Evolutionary conservation across 352 stramenopile species (phyloP).

Genomic region (Phytophthora meadii): DNA sequence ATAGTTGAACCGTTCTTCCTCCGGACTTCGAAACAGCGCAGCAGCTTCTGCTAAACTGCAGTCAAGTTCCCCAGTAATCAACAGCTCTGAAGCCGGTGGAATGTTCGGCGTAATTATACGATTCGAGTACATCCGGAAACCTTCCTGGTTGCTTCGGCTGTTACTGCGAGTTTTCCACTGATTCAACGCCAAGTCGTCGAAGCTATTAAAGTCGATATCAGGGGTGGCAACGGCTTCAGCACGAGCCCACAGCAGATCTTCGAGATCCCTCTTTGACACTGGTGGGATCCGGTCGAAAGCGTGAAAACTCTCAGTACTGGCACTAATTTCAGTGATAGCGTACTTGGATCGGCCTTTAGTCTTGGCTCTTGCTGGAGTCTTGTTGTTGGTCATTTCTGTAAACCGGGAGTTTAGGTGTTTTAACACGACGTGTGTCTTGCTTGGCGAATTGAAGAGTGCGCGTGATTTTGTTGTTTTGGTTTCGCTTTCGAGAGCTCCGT

Average conservation of each 20-base stretch:
- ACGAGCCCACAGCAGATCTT: conserved; percentile 21
- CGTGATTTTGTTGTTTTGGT: conserved; percentile 2
- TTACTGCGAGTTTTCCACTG: conserved; percentile 14
- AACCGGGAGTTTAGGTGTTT: not conserved
- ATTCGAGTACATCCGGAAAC: conserved; percentile 22
- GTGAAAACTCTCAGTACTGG: conserved; percentile 2
- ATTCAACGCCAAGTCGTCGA: conserved; percentile 22
- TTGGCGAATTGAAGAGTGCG: conserved; percentile 17
- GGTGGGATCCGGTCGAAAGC: no score
- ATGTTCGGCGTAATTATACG: conserved; percentile 5
- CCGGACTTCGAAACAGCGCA: conserved; percentile 31
- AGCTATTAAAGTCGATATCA: conserved; percentile 20
- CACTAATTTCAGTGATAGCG: conserved; percentile 1
- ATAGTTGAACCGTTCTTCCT: conserved; percentile 17
- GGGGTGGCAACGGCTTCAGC: conserved; percentile 12
- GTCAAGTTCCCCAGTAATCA: conserved; percentile 31
- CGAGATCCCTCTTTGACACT: conserved; percentile 1
- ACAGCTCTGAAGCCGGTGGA: conserved; percentile 10
- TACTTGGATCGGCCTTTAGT: conserved; percentile 9
- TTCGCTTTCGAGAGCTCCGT: conserved; percentile 7
- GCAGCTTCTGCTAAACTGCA: conserved; percentile 28
- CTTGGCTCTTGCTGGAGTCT: conserved; percentile 1
- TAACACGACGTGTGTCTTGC: conserved; percentile 3
- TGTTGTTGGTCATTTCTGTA: conserved; percentile 9
- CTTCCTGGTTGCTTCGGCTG: conserved; percentile 8